phyloP scores from a whole-genome alignment of 1,139 yeast genomes.

The Blastobotrys arbuscula region DNA sequence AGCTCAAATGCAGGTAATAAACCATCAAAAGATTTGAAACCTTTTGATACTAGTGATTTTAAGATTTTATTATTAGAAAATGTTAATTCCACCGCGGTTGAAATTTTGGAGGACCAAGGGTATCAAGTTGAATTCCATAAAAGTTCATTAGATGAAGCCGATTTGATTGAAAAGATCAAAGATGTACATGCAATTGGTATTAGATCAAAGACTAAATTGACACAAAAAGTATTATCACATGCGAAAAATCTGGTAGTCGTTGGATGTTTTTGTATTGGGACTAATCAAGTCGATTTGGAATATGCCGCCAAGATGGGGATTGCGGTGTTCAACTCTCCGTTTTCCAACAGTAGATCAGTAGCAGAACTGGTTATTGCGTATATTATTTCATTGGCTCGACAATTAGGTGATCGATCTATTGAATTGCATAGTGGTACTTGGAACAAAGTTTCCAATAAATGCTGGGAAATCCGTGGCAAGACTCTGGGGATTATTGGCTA shows the following conservation, averaged over 20 bases:
- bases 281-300: constrained; percentile 93
- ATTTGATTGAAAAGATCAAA: constrained; percentile 86
- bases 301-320: constrained; percentile 90
- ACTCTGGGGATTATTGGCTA: constrained; percentile 96
- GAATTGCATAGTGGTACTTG: constrained; percentile 97
- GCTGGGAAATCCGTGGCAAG: constrained; percentile 99
- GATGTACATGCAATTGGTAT: constrained; percentile 97
- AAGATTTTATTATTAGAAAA: constrained; percentile 87
- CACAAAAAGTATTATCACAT: constrained; percentile 68
- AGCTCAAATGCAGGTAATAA: constrained; percentile 29
- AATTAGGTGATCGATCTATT: constrained; percentile 92
- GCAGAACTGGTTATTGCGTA: constrained; percentile 98
- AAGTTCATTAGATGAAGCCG: constrained; percentile 85
- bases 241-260: constrained; percentile 86
- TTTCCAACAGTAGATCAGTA: constrained; percentile 96
- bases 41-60: constrained; percentile 86
- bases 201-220: constrained; percentile 91
- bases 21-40: constrained; percentile 62
- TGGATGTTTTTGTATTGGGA: constrained; percentile 99
- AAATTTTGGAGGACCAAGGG: constrained; percentile 81
- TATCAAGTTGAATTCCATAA: constrained; percentile 95
- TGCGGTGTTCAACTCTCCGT: constrained; percentile 97
- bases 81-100: constrained; percentile 86
- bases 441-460: constrained; percentile 91
- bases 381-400: constrained; percentile 90